Evolutionary conservation across 2,329 filamentous ascomycete species (phyloP).

Genomic region (Colletotrichum abscissum): DNA sequence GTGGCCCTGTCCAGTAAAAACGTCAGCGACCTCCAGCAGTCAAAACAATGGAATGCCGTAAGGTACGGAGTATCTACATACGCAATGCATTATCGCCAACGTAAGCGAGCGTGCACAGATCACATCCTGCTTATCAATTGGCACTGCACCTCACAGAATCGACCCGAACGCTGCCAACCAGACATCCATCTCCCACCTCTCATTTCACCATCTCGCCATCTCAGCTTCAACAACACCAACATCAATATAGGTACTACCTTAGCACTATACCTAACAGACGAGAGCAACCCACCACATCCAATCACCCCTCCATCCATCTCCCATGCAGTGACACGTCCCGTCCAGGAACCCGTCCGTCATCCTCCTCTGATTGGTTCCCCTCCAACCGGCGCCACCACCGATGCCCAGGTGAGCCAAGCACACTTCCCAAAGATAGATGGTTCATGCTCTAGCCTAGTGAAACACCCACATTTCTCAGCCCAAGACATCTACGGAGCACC

Average conservation of each 20-base stretch:
- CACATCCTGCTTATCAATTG: neutral
- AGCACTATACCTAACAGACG: neutral
- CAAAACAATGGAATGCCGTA: neutral
- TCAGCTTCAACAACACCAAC: neutral
- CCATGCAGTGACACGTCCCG: neutral
- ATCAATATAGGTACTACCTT: neutral
- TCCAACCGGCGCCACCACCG: constrained; percentile 1
- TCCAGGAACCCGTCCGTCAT: constrained; percentile 21
- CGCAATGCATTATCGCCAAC: neutral
- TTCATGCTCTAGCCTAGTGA: constrained; percentile 1
- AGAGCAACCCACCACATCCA: neutral
- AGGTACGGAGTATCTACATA: no score
- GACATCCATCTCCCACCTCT: no score
- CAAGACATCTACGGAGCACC: no score
- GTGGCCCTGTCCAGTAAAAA: constrained; percentile 27
- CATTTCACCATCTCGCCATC: no score
- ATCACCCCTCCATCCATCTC: neutral
- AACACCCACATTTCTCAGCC: constrained; percentile 12
- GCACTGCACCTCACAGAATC: neutral
- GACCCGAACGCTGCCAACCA: no score
- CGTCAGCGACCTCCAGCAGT: constrained; percentile 8
- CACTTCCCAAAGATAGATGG: neutral
- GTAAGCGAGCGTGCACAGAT: constrained; percentile 6
- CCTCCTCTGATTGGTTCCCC: constrained; percentile 4
- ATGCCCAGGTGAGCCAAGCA: neutral